Evolutionary conservation across 2,329 filamentous ascomycete genomes (phyloP), one percentile per base, ranked within the genome.

Genomic region (Bisporella sp.): DNA sequence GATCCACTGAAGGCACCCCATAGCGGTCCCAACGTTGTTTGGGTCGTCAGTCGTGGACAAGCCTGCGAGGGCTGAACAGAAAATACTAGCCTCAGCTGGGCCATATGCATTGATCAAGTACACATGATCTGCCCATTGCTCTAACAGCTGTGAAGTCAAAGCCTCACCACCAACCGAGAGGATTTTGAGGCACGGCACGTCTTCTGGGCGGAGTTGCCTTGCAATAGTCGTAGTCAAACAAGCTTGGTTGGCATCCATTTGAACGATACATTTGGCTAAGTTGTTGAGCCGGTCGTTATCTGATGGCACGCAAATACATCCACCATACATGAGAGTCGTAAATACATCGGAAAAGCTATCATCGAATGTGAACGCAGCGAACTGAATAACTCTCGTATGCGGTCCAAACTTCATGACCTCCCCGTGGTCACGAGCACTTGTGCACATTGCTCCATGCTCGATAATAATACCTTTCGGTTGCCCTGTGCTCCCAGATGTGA

Each of bases 21-120:
- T 7, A 37, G 33, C 7, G n/a, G n/a, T 7, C 33, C 33, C 33
- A 7, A 37, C 33, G 33, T 7, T 37, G 7, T 37, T n/a, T 37
- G 33, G 7, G n/a, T 37, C 33, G 33, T 7, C 7, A 7, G 7
- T 37, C n/a, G 33, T 37, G 7, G n/a, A 37, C 7, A 37, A 7
- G 41, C 41, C 6, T n/a, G 7, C 21, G 7, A 21, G 21, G 6
- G 41, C 21, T 42, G 41, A n/a, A 37, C n/a, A n/a, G 39, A 12
- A 8, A 43, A 21, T 3, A 41, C 42, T 12, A 28, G 42, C 11
- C 46, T 96, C 89, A 0, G 89, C 95, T 1, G 90, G 89, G 1
- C 90, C 90, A 62, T 95, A 95, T 1, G 62, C 68, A 60, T 72
- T 71, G 47, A 70, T 52, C 42, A 71, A 60, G 9, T 66, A 62